A percentile compares a stretch with the other conserved stretches of the same genome.
These are phyloP conservation scores for Larix sibirica DNA, from an alignment of 83 land plant genomes.

Conservation along the genomic window DNA sequence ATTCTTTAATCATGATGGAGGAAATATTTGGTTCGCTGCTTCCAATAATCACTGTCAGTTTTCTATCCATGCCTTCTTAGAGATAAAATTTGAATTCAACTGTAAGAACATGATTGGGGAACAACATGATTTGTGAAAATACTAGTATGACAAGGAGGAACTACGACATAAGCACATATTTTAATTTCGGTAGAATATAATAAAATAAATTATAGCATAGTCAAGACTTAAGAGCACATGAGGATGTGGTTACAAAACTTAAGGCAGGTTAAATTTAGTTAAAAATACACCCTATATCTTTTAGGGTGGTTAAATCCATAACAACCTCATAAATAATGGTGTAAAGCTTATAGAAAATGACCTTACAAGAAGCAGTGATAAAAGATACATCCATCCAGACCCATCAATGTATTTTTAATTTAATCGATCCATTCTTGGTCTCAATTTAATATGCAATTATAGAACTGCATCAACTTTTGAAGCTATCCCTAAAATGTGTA, in stretches of 20 bases:
- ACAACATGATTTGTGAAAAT: no score
- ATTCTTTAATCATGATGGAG: constrained; percentile 77
- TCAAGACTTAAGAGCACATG: no score
- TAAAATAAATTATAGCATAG: no score
- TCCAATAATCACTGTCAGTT: constrained; percentile 71
- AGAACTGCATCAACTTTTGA: neutral
- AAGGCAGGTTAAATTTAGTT: neutral
- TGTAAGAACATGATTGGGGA: neutral
- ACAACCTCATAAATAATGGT: no score
- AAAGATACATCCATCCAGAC: neutral
- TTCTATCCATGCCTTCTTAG: neutral
- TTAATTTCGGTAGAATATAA: neutral
- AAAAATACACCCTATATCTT: neutral
- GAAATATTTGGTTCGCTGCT: constrained; percentile 93
- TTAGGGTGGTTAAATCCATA: neutral
- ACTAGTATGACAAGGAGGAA: neutral
- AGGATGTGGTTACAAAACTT: no score
- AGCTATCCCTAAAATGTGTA: no score
- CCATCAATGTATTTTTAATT: neutral
- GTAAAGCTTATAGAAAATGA: no score
- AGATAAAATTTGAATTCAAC: neutral
- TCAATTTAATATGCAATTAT: neutral
- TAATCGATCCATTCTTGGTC: neutral
- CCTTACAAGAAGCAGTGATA: neutral
- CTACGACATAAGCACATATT: neutral